Evolutionary conservation across 345 rosid species (phyloP).

Genomic region (Euphorbia pulcherrima): DNA sequence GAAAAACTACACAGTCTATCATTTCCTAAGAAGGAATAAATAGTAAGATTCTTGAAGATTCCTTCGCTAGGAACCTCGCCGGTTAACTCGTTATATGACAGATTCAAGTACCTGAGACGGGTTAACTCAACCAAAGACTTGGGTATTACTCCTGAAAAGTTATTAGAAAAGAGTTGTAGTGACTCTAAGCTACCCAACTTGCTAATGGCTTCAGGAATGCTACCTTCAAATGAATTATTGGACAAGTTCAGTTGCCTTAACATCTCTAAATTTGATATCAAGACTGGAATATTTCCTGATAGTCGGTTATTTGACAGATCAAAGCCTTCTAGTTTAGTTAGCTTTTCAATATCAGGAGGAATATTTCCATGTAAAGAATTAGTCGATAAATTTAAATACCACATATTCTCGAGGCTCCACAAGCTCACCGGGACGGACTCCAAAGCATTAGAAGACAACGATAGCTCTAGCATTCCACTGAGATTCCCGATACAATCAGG

Average conservation of each 20-base stretch:
- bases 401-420: background rate
- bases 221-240: slow-evolving; percentile 1
- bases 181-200: background rate
- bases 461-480: slow-evolving; percentile 1
- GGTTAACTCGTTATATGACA: background rate
- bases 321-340: background rate
- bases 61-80: background rate
- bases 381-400: background rate
- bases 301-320: background rate
- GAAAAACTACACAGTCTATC: background rate
- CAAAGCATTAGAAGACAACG: background rate
- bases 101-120: background rate
- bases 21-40: background rate
- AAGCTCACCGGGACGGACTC: background rate
- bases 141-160: background rate
- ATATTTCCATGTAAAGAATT: background rate
- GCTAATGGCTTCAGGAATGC: background rate
- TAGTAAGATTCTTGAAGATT: background rate
- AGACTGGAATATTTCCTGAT: background rate
- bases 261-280: background rate
- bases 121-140: background rate
- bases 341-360: slow-evolving; percentile 1
- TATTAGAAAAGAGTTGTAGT: background rate
- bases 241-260: background rate
- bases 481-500: slow-evolving; percentile 3